A percentile compares a stretch with the other conserved stretches of the same genome.
phyloP scores from a whole-genome alignment of 495 filamentous ascomycete species.

The Aspergillus homomorphus region DNA sequence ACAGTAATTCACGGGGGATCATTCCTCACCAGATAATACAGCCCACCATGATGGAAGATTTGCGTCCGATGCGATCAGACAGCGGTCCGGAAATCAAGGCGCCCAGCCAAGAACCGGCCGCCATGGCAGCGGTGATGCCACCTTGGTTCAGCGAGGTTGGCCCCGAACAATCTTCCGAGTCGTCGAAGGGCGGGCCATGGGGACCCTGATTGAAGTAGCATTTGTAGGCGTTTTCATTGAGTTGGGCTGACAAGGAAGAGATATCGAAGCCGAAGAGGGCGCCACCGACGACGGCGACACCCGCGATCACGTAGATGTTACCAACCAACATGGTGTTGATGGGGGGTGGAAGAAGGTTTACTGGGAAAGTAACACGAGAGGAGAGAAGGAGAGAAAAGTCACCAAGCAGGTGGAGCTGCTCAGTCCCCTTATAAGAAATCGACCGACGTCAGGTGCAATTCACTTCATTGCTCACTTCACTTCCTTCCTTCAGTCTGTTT shows the following conservation, averaged over 20 bases:
- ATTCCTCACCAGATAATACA: constrained; percentile 61
- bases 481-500: no score
- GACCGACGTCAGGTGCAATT: background rate
- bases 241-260: constrained; percentile 69
- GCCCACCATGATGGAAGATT: constrained; percentile 63
- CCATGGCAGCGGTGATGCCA: constrained; percentile 69
- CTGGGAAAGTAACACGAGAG: background rate
- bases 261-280: constrained; percentile 84
- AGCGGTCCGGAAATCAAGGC: constrained; percentile 65
- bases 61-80: constrained; percentile 67
- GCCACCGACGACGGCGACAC: constrained; percentile 73
- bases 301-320: constrained; percentile 74
- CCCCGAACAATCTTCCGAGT: constrained; percentile 42
- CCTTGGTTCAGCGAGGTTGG: constrained; percentile 50
- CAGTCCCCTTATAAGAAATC: no score
- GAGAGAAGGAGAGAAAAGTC: background rate
- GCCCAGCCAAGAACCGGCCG: constrained; percentile 71
- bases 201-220: constrained; percentile 62
- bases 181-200: constrained; percentile 27
- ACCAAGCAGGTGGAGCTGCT: background rate
- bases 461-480: background rate
- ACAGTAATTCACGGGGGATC: no score
- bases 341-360: background rate
- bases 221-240: constrained; percentile 46
- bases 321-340: constrained; percentile 39